Base-by-base conservation (phyloP, 139 green algal species). In the Spirogloea muscicola region DNA sequence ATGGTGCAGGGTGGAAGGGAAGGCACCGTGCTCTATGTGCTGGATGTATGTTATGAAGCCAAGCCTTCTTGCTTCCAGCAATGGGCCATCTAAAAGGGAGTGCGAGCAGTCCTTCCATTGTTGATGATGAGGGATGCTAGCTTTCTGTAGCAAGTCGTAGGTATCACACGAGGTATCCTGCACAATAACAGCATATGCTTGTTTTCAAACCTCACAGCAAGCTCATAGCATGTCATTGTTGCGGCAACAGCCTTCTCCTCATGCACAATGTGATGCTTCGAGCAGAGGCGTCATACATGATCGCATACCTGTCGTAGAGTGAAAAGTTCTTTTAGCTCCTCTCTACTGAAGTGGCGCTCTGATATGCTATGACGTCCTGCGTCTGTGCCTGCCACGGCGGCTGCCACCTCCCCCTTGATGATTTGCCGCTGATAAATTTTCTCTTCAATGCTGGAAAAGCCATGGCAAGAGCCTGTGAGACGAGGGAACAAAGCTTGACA, bases 401-500 rank as follows among this genome's bases (percentile, higher is more conserved):
- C 67, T 16, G 70, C 57, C 18, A 78, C 37, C 40, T 82, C 67
- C 18, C 51, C 77, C 80, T 95, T 95, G 49, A 78, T 83, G 13
- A 97, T 84, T 89, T 98, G 94, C 18, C 94, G 84, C 89, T 98
- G 94, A 79, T 91, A 97, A 38, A 98, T 89, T 88, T 98, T 98
- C 77, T 99, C 95, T 72, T 99, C 94, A 52, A 99, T 96, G 25
- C 87, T 93, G 58, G 68, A 76, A 13, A 77, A 48, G 4, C 58
- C 33, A 74, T 9, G 21, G n/a, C n/a, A 66, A 52, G 21, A 39
- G 21, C n/a, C n/a, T n/a, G n/a, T n/a, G n/a, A n/a, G n/a, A n/a
- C n/a, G n/a, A n/a, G n/a, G n/a, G n/a, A n/a, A n/a, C n/a, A n/a
- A n/a, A n/a, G n/a, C n/a, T n/a, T n/a, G n/a, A n/a, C n/a, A n/a